phyloP scores from a whole-genome alignment of 192 early-diverging fungal genomes.

The Dispira simplex region DNA sequence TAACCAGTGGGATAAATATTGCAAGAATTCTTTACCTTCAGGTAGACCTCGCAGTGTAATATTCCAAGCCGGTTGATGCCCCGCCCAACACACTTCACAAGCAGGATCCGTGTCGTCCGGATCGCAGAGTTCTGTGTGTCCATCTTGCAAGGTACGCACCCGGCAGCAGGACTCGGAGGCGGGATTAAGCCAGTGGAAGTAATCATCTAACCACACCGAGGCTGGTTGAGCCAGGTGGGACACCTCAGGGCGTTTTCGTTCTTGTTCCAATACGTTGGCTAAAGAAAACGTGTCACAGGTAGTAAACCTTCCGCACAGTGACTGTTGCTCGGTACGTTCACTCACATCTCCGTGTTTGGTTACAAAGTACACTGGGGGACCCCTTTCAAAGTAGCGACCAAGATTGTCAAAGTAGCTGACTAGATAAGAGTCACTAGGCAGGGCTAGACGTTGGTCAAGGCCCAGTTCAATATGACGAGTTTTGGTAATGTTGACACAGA shows the following conservation, averaged over 20 bases:
- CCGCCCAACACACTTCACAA: slow-evolving; percentile 27
- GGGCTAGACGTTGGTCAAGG: slow-evolving; percentile 42
- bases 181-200: slow-evolving; percentile 46
- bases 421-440: slow-evolving; percentile 46
- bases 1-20: slow-evolving; percentile 34
- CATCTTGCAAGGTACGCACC: background rate
- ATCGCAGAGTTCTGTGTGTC: slow-evolving; percentile 26
- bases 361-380: slow-evolving; percentile 53
- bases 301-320: slow-evolving; percentile 41
- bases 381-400: slow-evolving; percentile 38
- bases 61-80: slow-evolving; percentile 30
- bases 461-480: slow-evolving; percentile 36
- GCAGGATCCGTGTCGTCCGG: slow-evolving; percentile 24
- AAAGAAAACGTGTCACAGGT: slow-evolving; percentile 31
- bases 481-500: slow-evolving; percentile 26
- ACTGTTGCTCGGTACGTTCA: slow-evolving; percentile 24
- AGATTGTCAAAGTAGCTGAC: slow-evolving; percentile 45
- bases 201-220: slow-evolving; percentile 46
- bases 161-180: slow-evolving; percentile 34
- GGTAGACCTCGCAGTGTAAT: slow-evolving; percentile 37
- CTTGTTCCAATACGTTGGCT: slow-evolving; percentile 44
- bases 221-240: slow-evolving; percentile 46
- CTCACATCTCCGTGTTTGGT: slow-evolving; percentile 31
- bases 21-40: slow-evolving; percentile 35
- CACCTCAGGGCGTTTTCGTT: slow-evolving; percentile 38